Evolutionary conservation across 2,329 filamentous ascomycete species (phyloP).

Genomic region (Kalaharituber pfeilii): DNA sequence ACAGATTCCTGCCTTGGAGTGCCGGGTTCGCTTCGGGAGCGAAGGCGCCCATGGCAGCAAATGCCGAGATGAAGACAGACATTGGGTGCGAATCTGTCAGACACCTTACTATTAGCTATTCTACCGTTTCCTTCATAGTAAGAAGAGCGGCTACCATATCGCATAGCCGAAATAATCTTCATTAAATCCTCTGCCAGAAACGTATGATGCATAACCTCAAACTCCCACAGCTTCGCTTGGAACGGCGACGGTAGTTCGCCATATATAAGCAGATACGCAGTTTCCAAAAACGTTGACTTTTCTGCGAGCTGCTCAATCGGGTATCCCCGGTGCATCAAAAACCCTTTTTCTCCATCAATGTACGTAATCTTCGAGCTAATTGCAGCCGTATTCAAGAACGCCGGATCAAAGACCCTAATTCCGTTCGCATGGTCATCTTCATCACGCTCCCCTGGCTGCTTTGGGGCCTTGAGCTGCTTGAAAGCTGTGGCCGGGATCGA

Average conservation of each 20-base stretch:
- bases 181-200: conserved; percentile 23
- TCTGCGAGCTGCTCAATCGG: conserved; percentile 36
- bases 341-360: conserved; percentile 37
- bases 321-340: conserved; percentile 37
- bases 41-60: conserved; percentile 35
- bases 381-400: conserved; percentile 38
- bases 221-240: conserved; percentile 31
- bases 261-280: conserved; percentile 36
- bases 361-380: conserved; percentile 36
- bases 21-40: conserved; percentile 36
- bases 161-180: conserved; percentile 17
- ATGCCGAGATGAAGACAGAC: conserved; percentile 36
- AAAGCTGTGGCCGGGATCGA: conserved; percentile 36
- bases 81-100: conserved; percentile 34
- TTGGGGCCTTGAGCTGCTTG: conserved; percentile 32
- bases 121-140: not conserved
- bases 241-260: conserved; percentile 33
- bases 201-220: conserved; percentile 37
- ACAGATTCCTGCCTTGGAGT: conserved; percentile 35
- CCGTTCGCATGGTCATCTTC: conserved; percentile 29
- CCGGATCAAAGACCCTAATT: conserved; percentile 36
- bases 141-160: conserved; percentile 11
- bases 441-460: conserved; percentile 32
- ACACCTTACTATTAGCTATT: not conserved
- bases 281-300: conserved; percentile 35